phyloP scores from a whole-genome alignment of 495 filamentous ascomycete species.

The Hypoxylon rickii region DNA sequence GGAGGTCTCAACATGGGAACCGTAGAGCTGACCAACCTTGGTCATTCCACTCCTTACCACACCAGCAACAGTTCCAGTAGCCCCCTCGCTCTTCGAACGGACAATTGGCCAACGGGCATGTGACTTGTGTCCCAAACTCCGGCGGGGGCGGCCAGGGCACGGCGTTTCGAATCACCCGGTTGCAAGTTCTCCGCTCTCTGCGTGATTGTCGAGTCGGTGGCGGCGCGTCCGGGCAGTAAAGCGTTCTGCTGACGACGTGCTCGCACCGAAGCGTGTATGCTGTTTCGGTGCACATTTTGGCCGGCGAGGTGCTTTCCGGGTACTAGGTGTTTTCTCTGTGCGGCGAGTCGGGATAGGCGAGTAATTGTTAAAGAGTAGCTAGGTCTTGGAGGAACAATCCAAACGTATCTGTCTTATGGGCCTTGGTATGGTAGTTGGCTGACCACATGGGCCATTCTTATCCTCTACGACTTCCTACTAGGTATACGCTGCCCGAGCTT shows the following conservation, averaged over 20 bases:
- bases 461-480: slow-evolving; percentile 10
- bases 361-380: too few species aligned
- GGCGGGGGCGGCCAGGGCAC: slow-evolving; percentile 45
- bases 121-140: slow-evolving; percentile 34
- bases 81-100: slow-evolving; percentile 45
- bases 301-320: too few species aligned
- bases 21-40: slow-evolving; percentile 23
- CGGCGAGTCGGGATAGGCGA: too few species aligned
- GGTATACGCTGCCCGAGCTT: background rate
- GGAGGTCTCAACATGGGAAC: background rate
- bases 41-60: slow-evolving; percentile 46
- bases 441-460: slow-evolving; percentile 18
- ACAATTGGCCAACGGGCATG: slow-evolving; percentile 42
- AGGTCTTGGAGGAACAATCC: too few species aligned
- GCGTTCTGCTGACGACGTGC: slow-evolving; percentile 41
- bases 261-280: slow-evolving; percentile 45
- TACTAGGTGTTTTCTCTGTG: too few species aligned
- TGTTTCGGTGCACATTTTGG: slow-evolving; percentile 46
- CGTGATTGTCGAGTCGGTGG: slow-evolving; percentile 23
- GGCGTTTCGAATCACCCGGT: slow-evolving; percentile 37
- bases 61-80: slow-evolving; percentile 50
- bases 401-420: too few species aligned
- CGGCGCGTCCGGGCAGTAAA: slow-evolving; percentile 43
- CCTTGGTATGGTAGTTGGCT: background rate
- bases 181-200: slow-evolving; percentile 39